Conservation (phyloP, 768 basidiomycete genomes). For the Candolleomyces efflorescens region DNA sequence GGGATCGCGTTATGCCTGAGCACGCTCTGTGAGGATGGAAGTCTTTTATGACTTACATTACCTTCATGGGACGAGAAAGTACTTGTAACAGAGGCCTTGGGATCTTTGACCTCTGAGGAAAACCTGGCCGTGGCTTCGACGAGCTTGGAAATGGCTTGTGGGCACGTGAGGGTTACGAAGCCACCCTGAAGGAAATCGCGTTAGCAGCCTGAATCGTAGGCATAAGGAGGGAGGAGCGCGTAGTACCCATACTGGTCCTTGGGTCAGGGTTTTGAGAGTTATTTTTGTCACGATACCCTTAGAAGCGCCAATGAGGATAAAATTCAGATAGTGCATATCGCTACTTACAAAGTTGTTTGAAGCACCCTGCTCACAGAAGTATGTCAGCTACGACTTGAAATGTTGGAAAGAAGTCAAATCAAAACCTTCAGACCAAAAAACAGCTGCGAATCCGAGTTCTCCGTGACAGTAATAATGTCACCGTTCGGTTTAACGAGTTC, state of each 20-base stretch:
- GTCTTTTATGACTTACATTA: slow-evolving; percentile 28
- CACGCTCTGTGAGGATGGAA: too few species aligned
- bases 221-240: too few species aligned
- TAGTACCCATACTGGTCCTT: slow-evolving; percentile 61
- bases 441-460: slow-evolving; percentile 28
- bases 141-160: slow-evolving; percentile 19
- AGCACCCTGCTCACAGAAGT: slow-evolving; percentile 40
- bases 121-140: slow-evolving; percentile 38
- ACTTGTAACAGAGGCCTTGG: slow-evolving; percentile 47
- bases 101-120: slow-evolving; percentile 38
- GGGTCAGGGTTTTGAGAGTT: slow-evolving; percentile 49
- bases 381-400: background rate
- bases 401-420: background rate
- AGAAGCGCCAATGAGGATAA: background rate
- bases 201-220: too few species aligned
- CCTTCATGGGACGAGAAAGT: slow-evolving; percentile 35
- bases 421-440: slow-evolving; percentile 32
- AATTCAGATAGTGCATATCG: background rate
- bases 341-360: slow-evolving; percentile 50
- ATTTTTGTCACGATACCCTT: slow-evolving; percentile 60
- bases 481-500: slow-evolving; percentile 58
- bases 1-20: too few species aligned
- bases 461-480: slow-evolving; percentile 30
- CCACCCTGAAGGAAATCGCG: too few species aligned
- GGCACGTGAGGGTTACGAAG: slow-evolving; percentile 21